Percentiles rank a stretch among this genome's conserved stretches.
phyloP scores from a whole-genome alignment of 257 asterid genomes.

The Hygrophila difformis region DNA sequence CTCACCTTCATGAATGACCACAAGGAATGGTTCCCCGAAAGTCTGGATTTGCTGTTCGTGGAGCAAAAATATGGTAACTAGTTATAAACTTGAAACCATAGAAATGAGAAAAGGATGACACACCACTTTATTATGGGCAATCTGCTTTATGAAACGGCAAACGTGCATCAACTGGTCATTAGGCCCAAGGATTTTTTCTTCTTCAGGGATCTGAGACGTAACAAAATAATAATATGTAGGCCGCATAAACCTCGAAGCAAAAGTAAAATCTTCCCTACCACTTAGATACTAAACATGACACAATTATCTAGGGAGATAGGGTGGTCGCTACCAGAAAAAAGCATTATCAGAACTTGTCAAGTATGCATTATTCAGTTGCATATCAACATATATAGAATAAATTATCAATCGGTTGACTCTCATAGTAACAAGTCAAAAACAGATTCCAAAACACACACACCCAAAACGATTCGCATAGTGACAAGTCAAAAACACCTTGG shows the following conservation, averaged over 20 bases:
- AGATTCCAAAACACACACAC: no score
- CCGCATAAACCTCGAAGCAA: neutral
- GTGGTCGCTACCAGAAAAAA: neutral
- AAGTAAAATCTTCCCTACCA: neutral
- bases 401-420: no score
- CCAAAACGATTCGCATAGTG: no score
- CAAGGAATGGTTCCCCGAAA: slow-evolving; percentile 92
- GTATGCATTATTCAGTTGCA: no score
- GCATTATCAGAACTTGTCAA: no score
- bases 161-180: slow-evolving; percentile 1
- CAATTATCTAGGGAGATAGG: neutral
- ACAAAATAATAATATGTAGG: neutral
- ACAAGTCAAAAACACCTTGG: no score
- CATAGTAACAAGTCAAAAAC: no score
- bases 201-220: neutral
- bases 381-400: no score
- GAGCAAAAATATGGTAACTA: no score
- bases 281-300: neutral
- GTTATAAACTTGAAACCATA: slow-evolving; percentile 2
- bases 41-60: slow-evolving; percentile 85
- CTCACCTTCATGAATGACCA: slow-evolving; percentile 89
- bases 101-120: slow-evolving; percentile 9
- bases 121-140: neutral
- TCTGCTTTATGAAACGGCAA: neutral
- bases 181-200: neutral